phyloP scores from a whole-genome alignment of 202 grass and related monocot genomes.

The Panicum virgatum region DNA sequence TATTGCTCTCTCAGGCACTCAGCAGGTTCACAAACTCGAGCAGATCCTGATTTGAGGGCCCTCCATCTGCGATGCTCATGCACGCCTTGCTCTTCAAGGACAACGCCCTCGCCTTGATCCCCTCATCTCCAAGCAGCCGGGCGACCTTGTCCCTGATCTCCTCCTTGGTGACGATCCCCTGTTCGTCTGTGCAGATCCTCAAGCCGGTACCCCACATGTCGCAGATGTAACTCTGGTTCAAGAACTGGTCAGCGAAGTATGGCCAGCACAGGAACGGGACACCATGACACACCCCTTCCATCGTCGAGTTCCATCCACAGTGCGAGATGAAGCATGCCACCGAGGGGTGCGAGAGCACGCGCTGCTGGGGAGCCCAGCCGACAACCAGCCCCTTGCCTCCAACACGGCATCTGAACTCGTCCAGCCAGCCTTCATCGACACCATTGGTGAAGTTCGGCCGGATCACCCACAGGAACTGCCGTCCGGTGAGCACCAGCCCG shows the following conservation, averaged over 20 bases:
- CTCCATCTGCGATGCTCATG: conserved; percentile 30
- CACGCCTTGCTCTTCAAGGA: conserved; percentile 41
- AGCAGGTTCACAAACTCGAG: conserved; percentile 60
- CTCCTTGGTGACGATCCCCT: conserved; percentile 38
- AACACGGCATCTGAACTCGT: conserved; percentile 16
- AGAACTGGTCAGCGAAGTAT: conserved; percentile 60
- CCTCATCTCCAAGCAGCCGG: conserved; percentile 44
- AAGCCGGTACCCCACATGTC: conserved; percentile 45
- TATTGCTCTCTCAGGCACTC: conserved; percentile 42
- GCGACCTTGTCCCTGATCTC: conserved; percentile 42
- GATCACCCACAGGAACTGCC: conserved; percentile 43
- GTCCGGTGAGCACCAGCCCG: conserved; percentile 32
- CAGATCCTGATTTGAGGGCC: conserved; percentile 56
- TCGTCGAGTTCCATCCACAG: conserved; percentile 61
- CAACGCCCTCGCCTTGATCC: conserved; percentile 42
- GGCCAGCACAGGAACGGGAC: conserved; percentile 63
- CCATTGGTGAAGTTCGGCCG: conserved; percentile 29
- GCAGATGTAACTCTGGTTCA: conserved; percentile 55
- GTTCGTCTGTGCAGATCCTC: conserved; percentile 31
- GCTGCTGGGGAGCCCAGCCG: conserved; percentile 43
- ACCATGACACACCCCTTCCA: conserved; percentile 50
- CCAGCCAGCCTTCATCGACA: conserved; percentile 19
- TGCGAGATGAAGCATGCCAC: conserved; percentile 57
- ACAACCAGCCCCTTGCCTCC: conserved; percentile 26
- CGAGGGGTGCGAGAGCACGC: conserved; percentile 41